Evolutionary conservation across 1,139 yeast genomes (phyloP), one percentile per base, ranked within the genome.

Genomic region (Hanseniaspora gamundiae): DNA sequence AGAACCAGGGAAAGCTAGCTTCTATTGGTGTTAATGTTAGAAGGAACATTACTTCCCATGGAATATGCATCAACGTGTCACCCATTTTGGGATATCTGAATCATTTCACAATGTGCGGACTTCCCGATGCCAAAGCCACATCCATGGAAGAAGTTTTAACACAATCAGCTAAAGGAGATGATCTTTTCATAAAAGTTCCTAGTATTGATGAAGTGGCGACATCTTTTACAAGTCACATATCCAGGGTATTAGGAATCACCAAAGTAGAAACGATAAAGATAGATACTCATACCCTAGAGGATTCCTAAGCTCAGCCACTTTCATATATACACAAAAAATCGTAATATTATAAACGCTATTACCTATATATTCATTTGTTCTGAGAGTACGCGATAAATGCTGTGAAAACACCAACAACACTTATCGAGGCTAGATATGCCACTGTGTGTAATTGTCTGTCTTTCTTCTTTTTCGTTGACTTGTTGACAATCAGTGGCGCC

Each of bases 11-110:
- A 7, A 93, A 93, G 58, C 80, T 93, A 35, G 91, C 95, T 0
- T 85, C 96, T 16, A 76, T 93, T 10, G 98, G 98, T 0, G 75
- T 91, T 42, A 87, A 87, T 55, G 80, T 91, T 17, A 80, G 87
- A 50, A 67, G 95, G 48, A 80, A 85, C 14, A 73, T 93, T 36
- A 85, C 97, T 0, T 78, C 93, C 1, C 95, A 87, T 62, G 98
- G 99, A 0, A 70, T 88, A 13, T 86, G 93, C 1, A 70, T 93
- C 41, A 93, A 93, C 57, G 79, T 85, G 2, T 53, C 58, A 33
- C 88, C 95, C 0, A 86, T 87, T 51, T 68, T 86, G 45, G 70
- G 73, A 39, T 84, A 72, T 63, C 73, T 88, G 56, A 81, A 85
- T 49, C 65, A 69, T 22, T 71, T 84, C 52, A 80, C 77, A 11